phyloP scores from a whole-genome alignment of 1,284 basidiomycete species.

The Coniferiporia sulphurascens region DNA sequence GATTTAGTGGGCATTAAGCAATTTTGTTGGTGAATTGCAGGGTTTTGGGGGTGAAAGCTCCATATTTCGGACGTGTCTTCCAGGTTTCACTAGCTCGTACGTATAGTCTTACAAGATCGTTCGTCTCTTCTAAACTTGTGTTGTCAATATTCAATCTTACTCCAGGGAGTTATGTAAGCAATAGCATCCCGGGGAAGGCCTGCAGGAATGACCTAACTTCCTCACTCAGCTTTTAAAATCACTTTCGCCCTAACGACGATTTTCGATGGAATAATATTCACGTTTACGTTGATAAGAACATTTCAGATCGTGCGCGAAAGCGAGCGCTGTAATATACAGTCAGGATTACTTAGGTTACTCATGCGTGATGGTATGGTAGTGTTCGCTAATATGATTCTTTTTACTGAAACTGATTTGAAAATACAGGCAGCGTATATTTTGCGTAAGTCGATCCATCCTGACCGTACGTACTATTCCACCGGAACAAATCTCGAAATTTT shows the following conservation, averaged over 20 bases:
- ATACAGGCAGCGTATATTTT: constrained; percentile 12
- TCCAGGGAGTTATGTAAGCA: constrained; percentile 3
- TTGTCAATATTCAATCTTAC: neutral
- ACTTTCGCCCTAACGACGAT: neutral
- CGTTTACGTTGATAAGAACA: constrained; percentile 10
- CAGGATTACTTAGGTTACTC: neutral
- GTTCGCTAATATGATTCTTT: neutral
- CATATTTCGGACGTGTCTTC: constrained; percentile 6
- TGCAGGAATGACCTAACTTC: neutral
- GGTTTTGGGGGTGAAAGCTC: constrained; percentile 1
- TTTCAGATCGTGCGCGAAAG: neutral
- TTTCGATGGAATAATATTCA: constrained; percentile 11
- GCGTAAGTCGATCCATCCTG: neutral
- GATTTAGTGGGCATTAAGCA: constrained; percentile 9
- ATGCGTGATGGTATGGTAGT: constrained; percentile 14
- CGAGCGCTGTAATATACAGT: neutral
- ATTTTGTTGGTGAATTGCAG: constrained; percentile 6
- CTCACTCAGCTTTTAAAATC: neutral
- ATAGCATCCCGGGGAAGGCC: neutral
- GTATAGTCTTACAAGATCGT: neutral
- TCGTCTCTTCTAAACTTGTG: neutral
- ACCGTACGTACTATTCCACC: neutral
- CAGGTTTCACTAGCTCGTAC: constrained; percentile 1
- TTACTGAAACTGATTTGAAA: neutral
- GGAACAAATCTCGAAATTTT: neutral